Conservation (phyloP, 306 rosid genomes). For the Dryas alaskensis region DNA sequence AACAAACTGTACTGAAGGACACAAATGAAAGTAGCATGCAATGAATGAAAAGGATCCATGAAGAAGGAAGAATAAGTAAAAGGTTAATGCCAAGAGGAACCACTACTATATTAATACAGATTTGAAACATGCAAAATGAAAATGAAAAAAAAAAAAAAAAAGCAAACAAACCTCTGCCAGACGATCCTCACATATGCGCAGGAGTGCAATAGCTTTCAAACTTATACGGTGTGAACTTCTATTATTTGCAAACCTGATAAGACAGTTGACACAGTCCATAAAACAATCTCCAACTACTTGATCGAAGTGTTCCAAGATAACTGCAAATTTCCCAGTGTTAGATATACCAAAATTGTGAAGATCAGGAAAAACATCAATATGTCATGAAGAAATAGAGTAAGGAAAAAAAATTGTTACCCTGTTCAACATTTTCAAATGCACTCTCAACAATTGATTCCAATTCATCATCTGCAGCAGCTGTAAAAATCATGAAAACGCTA, state of each 20-base stretch:
- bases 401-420: slow-evolving; percentile 53
- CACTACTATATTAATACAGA: slow-evolving; percentile 2
- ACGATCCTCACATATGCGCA: slow-evolving; percentile 98
- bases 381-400: slow-evolving; percentile 16
- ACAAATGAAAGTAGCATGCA: neutral
- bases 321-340: slow-evolving; percentile 67
- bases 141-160: neutral
- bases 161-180: slow-evolving; percentile 90
- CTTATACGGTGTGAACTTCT: slow-evolving; percentile 91
- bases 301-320: slow-evolving; percentile 99
- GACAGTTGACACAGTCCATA: slow-evolving; percentile 99
- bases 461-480: slow-evolving; percentile 99
- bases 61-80: neutral
- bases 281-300: slow-evolving; percentile 99
- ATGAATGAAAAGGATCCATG: neutral
- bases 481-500: slow-evolving; percentile 96
- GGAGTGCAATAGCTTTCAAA: slow-evolving; percentile 98
- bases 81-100: neutral
- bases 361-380: slow-evolving; percentile 16
- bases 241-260: slow-evolving; percentile 91
- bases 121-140: neutral
- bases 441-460: slow-evolving; percentile 93
- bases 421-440: slow-evolving; percentile 99
- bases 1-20: neutral
- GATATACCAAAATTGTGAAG: slow-evolving; percentile 29